phyloP scores from a whole-genome alignment of 495 filamentous ascomycete genomes.

The Neurospora sp. region DNA sequence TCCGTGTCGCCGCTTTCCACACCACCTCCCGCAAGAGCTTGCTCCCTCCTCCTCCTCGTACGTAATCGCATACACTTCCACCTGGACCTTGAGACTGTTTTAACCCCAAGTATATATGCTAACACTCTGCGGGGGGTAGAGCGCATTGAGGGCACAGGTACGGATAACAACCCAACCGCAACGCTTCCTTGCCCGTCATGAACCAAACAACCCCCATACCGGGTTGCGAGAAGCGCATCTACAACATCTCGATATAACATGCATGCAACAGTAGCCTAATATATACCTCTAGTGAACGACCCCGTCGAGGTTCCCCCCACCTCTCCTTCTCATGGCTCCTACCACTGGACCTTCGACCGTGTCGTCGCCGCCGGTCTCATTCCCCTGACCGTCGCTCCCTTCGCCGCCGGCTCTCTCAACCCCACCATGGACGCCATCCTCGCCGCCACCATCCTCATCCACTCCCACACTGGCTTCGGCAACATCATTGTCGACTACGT shows the following conservation, averaged over 20 bases:
- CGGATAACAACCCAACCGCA: constrained; percentile 13
- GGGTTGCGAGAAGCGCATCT: neutral
- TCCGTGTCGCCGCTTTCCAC: constrained; percentile 58
- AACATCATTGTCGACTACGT: constrained; percentile 85
- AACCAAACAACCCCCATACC: neutral
- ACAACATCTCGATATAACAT: neutral
- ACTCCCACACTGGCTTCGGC: constrained; percentile 93
- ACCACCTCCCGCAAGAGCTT: constrained; percentile 56
- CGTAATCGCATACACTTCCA: constrained; percentile 6
- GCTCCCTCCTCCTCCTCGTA: constrained; percentile 40
- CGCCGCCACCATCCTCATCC: constrained; percentile 72
- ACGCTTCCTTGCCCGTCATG: neutral
- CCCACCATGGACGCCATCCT: constrained; percentile 79
- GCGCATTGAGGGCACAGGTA: constrained; percentile 70
- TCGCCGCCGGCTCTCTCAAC: constrained; percentile 84
- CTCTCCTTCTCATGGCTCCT: constrained; percentile 74
- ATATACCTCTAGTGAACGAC: constrained; percentile 62
- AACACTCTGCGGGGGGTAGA: constrained; percentile 44
- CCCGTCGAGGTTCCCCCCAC: constrained; percentile 62
- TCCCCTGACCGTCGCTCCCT: constrained; percentile 81
- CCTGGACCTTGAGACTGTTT: neutral
- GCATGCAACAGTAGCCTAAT: neutral
- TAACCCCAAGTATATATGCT: neutral
- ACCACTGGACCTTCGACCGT: constrained; percentile 97
- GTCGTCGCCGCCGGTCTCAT: constrained; percentile 67